These are phyloP conservation scores for Candida oleophila DNA, from an alignment of 805 yeast genomes.

Conservation along the genomic window DNA sequence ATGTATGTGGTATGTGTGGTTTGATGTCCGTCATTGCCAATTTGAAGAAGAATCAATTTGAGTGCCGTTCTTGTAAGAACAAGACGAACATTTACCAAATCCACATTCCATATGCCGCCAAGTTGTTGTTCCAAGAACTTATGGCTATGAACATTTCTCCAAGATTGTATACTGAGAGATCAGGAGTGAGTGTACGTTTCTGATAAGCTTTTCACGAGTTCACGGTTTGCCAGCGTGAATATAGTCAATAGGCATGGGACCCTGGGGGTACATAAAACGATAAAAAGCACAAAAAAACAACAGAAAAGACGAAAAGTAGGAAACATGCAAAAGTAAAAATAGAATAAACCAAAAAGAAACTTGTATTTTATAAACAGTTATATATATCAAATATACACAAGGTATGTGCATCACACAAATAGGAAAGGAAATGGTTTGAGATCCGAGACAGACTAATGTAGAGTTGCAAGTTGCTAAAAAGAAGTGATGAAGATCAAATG, in stretches of 20 bases:
- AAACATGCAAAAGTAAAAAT: background rate
- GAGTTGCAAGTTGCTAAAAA: too few species aligned
- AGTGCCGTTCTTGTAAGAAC: slow-evolving; percentile 97
- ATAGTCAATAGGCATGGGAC: slow-evolving; percentile 1
- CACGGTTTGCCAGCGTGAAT: background rate
- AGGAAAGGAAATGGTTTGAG: too few species aligned
- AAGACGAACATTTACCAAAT: slow-evolving; percentile 97
- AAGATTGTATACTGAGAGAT: slow-evolving; percentile 90
- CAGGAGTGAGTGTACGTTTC: slow-evolving; percentile 50
- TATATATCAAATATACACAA: background rate
- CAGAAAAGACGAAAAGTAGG: background rate
- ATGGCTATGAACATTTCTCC: slow-evolving; percentile 99
- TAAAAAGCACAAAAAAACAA: background rate
- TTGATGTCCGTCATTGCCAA: slow-evolving; percentile 97
- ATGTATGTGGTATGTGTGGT: slow-evolving; percentile 98
- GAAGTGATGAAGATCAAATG: too few species aligned
- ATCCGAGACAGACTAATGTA: too few species aligned
- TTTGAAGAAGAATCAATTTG: slow-evolving; percentile 95
- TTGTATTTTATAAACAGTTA: slow-evolving; percentile 8
- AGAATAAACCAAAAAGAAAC: background rate
- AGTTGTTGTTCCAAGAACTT: slow-evolving; percentile 94
- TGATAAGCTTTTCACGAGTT: slow-evolving; percentile 7
- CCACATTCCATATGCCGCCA: slow-evolving; percentile 98
- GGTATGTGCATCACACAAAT: too few species aligned
- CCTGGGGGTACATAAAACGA: slow-evolving; percentile 17